Evolutionary conservation across 2,329 filamentous ascomycete species (phyloP), one percentile per base, ranked within the genome.

Genomic region (Fusarium anguioides): DNA sequence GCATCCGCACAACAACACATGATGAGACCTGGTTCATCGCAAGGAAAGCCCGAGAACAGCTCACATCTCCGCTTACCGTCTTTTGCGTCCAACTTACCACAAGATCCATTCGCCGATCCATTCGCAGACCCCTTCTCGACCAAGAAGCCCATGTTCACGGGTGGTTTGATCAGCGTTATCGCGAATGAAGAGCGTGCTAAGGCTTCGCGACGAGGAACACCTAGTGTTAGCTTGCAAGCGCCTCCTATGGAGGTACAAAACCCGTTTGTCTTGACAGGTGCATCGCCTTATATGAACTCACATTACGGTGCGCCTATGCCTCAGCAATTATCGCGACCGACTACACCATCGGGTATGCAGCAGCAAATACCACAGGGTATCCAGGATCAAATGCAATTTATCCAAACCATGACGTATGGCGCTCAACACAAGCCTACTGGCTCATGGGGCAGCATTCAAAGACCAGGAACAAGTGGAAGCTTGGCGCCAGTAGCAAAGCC

Each of bases 91-190:
- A 41, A 58, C 14, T 62, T 69, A 4, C 66, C 66, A 1, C 66
- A 69, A n/a, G 66, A 69, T 24, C 66, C 66, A 4, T 68, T 68
- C 18, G 47, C 41, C n/a, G 58, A 61, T 2, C 58, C 58, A 2
- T 61, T 46, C 6, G 35, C 45, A 23, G 58, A 61, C 1, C 40
- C 56, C 0, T 60, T 56, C 5, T 23, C 52, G 15, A 41, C 41
- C 7, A 56, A 53, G 9, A 60, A 64, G 29, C 57, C 47, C 3
- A 47, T 67, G 33, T 69, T 68, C 27, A 54, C 45, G 0, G 66
- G 66, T 5, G 66, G 66, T 9, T 23, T 69, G 11, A 46, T 69
- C 27, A 31, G 66, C 1, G 45, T 69, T 2, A 69, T 69, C 7
- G 66, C 66, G 3, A 56, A 24, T 1, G 61, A 69, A 11, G 66